These are phyloP conservation scores for Rhodosorus marinus DNA, from an alignment of 23 red algal species.

Conservation along the genomic window DNA sequence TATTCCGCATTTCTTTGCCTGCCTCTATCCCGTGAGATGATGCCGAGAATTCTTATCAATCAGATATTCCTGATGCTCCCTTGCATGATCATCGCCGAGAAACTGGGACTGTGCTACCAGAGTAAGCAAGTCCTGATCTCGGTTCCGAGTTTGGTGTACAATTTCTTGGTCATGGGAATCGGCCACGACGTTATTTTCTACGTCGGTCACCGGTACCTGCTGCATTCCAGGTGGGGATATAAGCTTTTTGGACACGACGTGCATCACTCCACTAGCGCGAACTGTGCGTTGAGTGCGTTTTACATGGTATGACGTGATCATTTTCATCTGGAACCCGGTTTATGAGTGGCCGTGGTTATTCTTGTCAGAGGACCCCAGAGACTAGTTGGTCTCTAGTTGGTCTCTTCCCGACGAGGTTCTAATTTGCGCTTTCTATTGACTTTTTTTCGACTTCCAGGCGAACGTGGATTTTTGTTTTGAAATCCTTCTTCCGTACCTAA, in stretches of 20 bases:
- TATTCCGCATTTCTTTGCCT: too few relatives aligned
- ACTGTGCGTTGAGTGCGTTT: constrained; percentile 57
- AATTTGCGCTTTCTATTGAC: too few relatives aligned
- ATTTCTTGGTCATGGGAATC: constrained; percentile 24
- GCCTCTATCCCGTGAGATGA: constrained; percentile 18
- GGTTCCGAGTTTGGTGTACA: not conserved
- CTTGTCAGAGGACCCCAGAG: too few relatives aligned
- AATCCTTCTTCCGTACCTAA: constrained; percentile 68
- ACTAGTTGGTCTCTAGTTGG: too few relatives aligned
- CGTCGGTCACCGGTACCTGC: constrained; percentile 62
- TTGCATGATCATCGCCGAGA: constrained; percentile 15
- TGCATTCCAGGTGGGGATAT: constrained; percentile 65
- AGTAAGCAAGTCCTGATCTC: not conserved
- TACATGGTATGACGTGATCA: constrained; percentile 76
- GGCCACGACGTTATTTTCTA: constrained; percentile 82
- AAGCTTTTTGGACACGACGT: constrained; percentile 34
- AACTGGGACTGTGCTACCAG: not conserved
- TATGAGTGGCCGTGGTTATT: too few relatives aligned
- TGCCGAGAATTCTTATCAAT: constrained; percentile 54
- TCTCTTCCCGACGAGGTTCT: too few relatives aligned
- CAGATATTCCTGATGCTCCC: constrained; percentile 68
- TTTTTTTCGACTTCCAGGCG: too few relatives aligned
- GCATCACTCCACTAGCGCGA: constrained; percentile 69
- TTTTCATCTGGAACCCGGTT: too few relatives aligned
- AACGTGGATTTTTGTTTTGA: constrained; percentile 58